Evolutionary conservation across 495 filamentous ascomycete genomes (phyloP), one percentile per base, ranked within the genome.

Genomic region (Penicillium tannophilum): DNA sequence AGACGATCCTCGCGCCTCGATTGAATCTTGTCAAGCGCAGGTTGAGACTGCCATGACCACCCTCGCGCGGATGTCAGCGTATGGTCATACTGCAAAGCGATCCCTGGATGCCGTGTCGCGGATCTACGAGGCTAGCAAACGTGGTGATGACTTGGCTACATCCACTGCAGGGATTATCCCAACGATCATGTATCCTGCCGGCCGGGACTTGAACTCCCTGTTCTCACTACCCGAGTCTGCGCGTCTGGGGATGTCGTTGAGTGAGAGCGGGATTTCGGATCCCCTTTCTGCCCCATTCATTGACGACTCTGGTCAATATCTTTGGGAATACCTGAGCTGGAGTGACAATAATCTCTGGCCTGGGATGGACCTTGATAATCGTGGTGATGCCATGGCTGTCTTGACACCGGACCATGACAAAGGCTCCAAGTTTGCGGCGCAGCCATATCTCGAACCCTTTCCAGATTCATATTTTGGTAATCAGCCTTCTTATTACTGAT

Each of bases 41-140:
- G 84, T 91, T 43, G 87, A 91, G 70, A 83, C 76, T 16, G 86
- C 88, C 19, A 78, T 91, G 42, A 78, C 84, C 53, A 82, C 86
- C 6, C 82, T 92, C 39, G 86, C 88, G 52, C 84, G 82, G 4
- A 85, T 90, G 80, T 79, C 86, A 59, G 81, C 84, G 54, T 91
- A 84, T 80, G 88, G 86, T 16, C 82, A 89, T 28, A 87, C 88
- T 0, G 89, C 89, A 0, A 84, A 86, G 62, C 81, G 87, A 28
- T 88, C 83, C 30, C 74, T 85, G 35, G 88, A 90, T 67, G 86
- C 89, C 14, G 79, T 92, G 39, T 79, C 80, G 60, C 80, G 84
- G 57, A 88, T 92, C 67, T 87, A 86, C 64, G 86, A 89, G 63
- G 88, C 89, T 26, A 77, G 73, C 41, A 75, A 76, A 56, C 63